These are phyloP conservation scores for Leishmania guyanensis DNA, from an alignment of 208 protist species.

Conservation along the genomic window DNA sequence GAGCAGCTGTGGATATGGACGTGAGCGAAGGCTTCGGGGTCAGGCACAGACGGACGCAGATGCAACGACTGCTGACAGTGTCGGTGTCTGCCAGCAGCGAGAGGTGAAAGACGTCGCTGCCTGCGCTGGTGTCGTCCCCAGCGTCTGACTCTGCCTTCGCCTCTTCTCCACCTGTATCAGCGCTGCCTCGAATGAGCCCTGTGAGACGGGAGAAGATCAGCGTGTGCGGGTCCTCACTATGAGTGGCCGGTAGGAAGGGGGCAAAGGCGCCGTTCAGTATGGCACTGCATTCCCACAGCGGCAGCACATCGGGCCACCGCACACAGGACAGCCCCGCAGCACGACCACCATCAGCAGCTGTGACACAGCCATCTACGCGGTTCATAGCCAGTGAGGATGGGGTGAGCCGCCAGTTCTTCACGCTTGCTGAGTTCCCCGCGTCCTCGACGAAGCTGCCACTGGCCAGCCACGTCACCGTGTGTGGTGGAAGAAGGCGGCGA, in stretches of 20 bases:
- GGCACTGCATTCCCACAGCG: constrained; percentile 22
- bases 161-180: not conserved
- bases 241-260: constrained; percentile 11
- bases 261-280: constrained; percentile 19
- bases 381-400: not conserved
- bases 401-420: constrained; percentile 10
- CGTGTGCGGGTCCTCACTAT: constrained; percentile 24
- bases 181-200: constrained; percentile 12
- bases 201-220: constrained; percentile 39
- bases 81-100: constrained; percentile 37
- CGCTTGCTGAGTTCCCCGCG: not conserved
- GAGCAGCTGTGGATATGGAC: not conserved
- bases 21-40: constrained; percentile 7
- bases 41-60: constrained; percentile 26
- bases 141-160: not conserved
- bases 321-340: constrained; percentile 18
- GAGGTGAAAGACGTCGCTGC: constrained; percentile 10
- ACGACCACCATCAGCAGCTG: not conserved
- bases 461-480: not conserved
- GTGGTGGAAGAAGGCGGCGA: constrained; percentile 23
- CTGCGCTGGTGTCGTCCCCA: constrained; percentile 1
- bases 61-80: constrained; percentile 30
- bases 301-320: constrained; percentile 16
- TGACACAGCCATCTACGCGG: not conserved
- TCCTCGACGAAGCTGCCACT: not conserved